Evolutionary conservation across 2,329 filamentous ascomycete genomes (phyloP), one percentile per base, ranked within the genome.

Genomic region (Diplodia seriata): DNA sequence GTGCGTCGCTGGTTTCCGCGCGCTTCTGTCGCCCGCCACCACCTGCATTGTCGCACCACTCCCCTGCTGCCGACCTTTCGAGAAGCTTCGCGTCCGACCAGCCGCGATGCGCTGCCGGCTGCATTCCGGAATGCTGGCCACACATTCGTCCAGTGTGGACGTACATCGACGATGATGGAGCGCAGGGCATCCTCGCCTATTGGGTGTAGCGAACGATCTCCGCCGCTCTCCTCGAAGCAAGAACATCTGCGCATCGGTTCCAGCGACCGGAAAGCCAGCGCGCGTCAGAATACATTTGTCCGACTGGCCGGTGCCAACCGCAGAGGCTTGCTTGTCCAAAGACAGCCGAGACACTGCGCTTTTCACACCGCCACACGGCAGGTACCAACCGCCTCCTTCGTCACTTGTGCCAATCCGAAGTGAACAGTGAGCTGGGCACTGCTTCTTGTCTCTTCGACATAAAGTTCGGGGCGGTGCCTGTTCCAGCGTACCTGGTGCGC

Each of bases 41-140:
- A 26, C 26, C 26, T 26, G 26, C 26, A 4, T 20, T 20, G 12
- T 5, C 20, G 55, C 15, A 20, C 11, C n/a, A 23, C 51, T 31
- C 31, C 11, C 55, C 26, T 26, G 59, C 29, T 1, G 26, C 11
- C 31, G 29, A n/a, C n/a, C n/a, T 51, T 63, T 63, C 59, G 26
- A 63, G 59, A 63, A 63, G 12, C 11, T 51, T 63, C 59, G n/a
- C 47, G n/a, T 15, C 54, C 36, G n/a, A n/a, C 14, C 11, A 38
- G 3, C 36, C 36, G 36, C 43, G 12, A 36, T 51, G 59, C 59
- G 33, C 18, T 63, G 18, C 57, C 20, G 6, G 18, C 59, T 26
- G 26, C 43, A 63, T 63, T 20, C 43, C 15, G 47, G 29, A 51
- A n/a, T 18, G 29, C 31, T 15, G 38, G n/a, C 56, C 56, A 40